phyloP scores from a whole-genome alignment of 2,329 filamentous ascomycete species.

The Massarina eburnea region DNA sequence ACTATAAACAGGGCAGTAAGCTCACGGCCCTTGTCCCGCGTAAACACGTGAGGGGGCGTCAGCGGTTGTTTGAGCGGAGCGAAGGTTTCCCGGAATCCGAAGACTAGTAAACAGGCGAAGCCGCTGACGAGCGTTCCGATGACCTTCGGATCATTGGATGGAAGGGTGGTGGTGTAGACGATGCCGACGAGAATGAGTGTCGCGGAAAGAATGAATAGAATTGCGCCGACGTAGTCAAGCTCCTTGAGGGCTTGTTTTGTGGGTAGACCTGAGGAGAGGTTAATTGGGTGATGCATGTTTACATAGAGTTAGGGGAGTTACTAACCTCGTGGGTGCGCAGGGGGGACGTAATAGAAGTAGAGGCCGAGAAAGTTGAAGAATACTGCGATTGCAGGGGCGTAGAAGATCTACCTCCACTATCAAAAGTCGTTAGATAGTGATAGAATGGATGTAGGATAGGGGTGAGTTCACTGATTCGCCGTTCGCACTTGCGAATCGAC shows the following conservation, averaged over 20 bases:
- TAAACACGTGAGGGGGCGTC: conserved; percentile 51
- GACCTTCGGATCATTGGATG: conserved; percentile 28
- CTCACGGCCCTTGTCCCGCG: conserved; percentile 48
- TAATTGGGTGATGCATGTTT: neutral
- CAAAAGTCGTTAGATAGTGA: conserved; percentile 1
- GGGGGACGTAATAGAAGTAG: conserved; percentile 46
- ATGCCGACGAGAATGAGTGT: conserved; percentile 36
- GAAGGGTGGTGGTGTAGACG: conserved; percentile 32
- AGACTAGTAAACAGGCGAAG: conserved; percentile 27
- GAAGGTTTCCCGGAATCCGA: conserved; percentile 36
- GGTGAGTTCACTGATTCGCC: no score
- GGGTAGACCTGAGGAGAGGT: conserved; percentile 17
- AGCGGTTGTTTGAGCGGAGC: conserved; percentile 33
- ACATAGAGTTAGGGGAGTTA: neutral
- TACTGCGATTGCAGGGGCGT: conserved; percentile 46
- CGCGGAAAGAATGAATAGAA: conserved; percentile 33
- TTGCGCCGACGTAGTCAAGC: conserved; percentile 35
- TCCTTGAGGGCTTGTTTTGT: conserved; percentile 26
- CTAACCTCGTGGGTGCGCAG: conserved; percentile 40
- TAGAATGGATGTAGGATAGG: no score
- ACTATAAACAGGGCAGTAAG: conserved; percentile 52
- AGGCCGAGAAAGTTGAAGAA: conserved; percentile 49
- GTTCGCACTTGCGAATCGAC: conserved; percentile 44
- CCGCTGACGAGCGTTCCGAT: conserved; percentile 36
- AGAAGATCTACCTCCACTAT: conserved; percentile 51